A percentile compares a stretch with the other conserved stretches of the same genome.
phyloP scores from a whole-genome alignment of 2,329 filamentous ascomycete genomes.

The Aspergillus jensenii region DNA sequence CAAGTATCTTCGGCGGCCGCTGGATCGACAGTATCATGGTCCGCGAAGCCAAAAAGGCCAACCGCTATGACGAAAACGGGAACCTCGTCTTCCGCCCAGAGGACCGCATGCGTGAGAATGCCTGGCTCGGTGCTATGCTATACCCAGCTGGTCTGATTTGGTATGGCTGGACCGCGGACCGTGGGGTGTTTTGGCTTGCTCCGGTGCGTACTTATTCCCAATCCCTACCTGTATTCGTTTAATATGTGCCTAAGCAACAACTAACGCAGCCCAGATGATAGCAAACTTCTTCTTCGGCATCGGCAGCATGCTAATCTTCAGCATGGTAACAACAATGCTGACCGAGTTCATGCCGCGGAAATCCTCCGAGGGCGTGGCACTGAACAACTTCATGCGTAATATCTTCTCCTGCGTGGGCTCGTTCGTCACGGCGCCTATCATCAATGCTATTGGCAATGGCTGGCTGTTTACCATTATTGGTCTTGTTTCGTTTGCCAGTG shows the following conservation, averaged over 20 bases:
- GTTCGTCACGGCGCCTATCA: slow-evolving; percentile 68
- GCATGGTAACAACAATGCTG: slow-evolving; percentile 74
- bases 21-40: slow-evolving; percentile 84
- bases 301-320: slow-evolving; percentile 76
- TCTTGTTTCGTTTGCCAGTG: slow-evolving; percentile 57
- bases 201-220: slow-evolving; percentile 32
- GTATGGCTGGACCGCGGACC: slow-evolving; percentile 73
- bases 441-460: slow-evolving; percentile 69
- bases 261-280: slow-evolving; percentile 43
- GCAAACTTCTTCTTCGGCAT: slow-evolving; percentile 74
- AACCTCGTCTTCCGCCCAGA: slow-evolving; percentile 70
- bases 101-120: slow-evolving; percentile 80
- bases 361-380: slow-evolving; percentile 70
- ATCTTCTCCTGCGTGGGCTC: slow-evolving; percentile 72
- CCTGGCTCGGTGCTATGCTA: slow-evolving; percentile 69
- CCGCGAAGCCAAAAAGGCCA: slow-evolving; percentile 68
- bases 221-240: neutral
- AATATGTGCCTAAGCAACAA: neutral
- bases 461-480: slow-evolving; percentile 70
- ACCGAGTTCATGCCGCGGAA: slow-evolving; percentile 77
- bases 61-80: slow-evolving; percentile 66
- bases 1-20: slow-evolving; percentile 67
- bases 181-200: slow-evolving; percentile 63
- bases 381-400: slow-evolving; percentile 80
- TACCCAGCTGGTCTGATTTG: slow-evolving; percentile 70